Evolutionary conservation across 495 filamentous ascomycete genomes (phyloP).

Genomic region (Emericellopsis terricola): DNA sequence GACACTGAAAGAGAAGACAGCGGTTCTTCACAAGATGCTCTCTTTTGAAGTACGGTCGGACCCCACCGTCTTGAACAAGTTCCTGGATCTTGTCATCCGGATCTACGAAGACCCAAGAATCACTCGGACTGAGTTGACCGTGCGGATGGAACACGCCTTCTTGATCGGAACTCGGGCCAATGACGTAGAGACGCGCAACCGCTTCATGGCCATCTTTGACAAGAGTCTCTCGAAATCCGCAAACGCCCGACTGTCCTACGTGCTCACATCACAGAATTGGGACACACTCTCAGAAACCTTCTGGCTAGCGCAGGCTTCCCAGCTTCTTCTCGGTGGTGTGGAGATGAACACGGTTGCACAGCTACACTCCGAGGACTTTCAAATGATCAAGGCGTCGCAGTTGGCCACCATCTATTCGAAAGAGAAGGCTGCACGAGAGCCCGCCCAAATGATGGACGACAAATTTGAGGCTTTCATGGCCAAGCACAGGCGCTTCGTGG

Average conservation of each 20-base stretch:
- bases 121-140: constrained; percentile 83
- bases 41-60: constrained; percentile 76
- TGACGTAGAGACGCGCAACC: constrained; percentile 92
- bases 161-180: constrained; percentile 85
- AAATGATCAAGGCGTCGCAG: constrained; percentile 46
- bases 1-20: constrained; percentile 93
- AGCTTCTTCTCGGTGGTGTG: constrained; percentile 75
- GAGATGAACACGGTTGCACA: constrained; percentile 64
- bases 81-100: constrained; percentile 86
- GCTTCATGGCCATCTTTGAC: constrained; percentile 90
- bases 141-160: constrained; percentile 94
- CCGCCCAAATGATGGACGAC: constrained; percentile 58
- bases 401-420: constrained; percentile 51
- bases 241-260: constrained; percentile 69
- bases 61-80: constrained; percentile 68
- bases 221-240: constrained; percentile 73
- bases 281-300: constrained; percentile 85
- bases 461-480: constrained; percentile 65
- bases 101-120: constrained; percentile 97
- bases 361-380: constrained; percentile 71
- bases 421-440: constrained; percentile 62
- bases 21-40: constrained; percentile 93
- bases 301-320: constrained; percentile 88
- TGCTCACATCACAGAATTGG: constrained; percentile 91
- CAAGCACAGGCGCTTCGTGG: constrained; percentile 61